Evolutionary conservation across 140 eudicot species (phyloP).

Genomic region (Erigeron philadelphicus): DNA sequence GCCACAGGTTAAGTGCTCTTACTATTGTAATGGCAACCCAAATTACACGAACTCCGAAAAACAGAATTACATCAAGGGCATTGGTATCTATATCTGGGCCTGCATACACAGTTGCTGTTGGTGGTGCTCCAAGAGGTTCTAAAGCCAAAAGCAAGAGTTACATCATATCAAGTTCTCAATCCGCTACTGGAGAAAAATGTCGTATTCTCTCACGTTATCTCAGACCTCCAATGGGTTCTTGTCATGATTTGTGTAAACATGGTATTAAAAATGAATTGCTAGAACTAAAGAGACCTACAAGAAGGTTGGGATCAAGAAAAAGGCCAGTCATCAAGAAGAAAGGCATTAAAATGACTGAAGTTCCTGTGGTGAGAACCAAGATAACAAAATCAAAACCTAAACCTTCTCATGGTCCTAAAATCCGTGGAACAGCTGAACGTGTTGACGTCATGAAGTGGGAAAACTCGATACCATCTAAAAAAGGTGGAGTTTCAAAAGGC

Average conservation of each 20-base stretch:
- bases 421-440: constrained; percentile 28
- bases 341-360: constrained; percentile 21
- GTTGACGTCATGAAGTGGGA: constrained; percentile 42
- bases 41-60: constrained; percentile 17
- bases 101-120: constrained; percentile 20
- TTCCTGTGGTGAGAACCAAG: constrained; percentile 30
- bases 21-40: constrained; percentile 42
- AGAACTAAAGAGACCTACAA: constrained; percentile 31
- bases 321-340: constrained; percentile 20
- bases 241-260: constrained; percentile 77
- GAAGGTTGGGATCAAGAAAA: constrained; percentile 26
- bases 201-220: constrained; percentile 26
- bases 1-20: constrained; percentile 18
- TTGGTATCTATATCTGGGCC: constrained; percentile 29
- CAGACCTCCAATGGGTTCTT: constrained; percentile 41
- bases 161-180: constrained; percentile 14
- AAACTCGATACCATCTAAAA: constrained; percentile 29
- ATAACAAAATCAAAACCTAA: constrained; percentile 20
- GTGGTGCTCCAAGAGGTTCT: constrained; percentile 14
- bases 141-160: constrained; percentile 21
- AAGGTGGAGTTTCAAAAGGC: constrained; percentile 13
- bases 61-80: constrained; percentile 19
- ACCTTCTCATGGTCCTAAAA: constrained; percentile 16
- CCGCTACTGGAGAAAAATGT: constrained; percentile 17
- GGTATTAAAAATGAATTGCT: constrained; percentile 40